Evolutionary conservation across 345 rosid species (phyloP).

Genomic region (Lagerstroemia speciosa): DNA sequence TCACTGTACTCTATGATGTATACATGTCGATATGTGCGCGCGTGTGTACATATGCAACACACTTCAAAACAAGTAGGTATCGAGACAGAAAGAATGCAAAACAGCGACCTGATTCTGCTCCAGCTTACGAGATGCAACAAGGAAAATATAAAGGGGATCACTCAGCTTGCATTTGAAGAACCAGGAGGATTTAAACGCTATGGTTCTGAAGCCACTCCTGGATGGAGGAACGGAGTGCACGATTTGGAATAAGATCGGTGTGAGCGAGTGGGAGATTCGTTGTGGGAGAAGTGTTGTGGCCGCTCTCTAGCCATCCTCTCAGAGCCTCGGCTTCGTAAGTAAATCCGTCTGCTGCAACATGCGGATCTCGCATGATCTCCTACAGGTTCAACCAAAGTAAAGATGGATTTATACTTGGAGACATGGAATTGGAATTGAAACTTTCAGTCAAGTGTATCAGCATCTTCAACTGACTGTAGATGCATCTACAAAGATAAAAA

Average conservation of each 20-base stretch:
- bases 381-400: conserved; percentile 11
- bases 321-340: conserved; percentile 61
- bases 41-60: background rate
- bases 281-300: conserved; percentile 68
- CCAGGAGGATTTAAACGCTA: background rate
- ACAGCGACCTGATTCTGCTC: background rate
- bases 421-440: background rate
- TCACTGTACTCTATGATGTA: background rate
- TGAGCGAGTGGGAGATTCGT: conserved; percentile 41
- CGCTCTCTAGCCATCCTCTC: conserved; percentile 61
- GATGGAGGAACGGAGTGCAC: conserved; percentile 56
- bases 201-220: conserved; percentile 50
- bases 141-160: background rate
- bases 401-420: background rate
- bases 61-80: background rate
- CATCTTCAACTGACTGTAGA: too few species aligned
- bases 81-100: background rate
- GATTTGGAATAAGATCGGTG: conserved; percentile 55
- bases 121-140: background rate
- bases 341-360: conserved; percentile 75
- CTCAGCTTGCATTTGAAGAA: background rate
- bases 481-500: background rate
- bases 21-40: too few species aligned
- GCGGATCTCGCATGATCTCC: conserved; percentile 75
- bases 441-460: background rate